Evolutionary conservation across 306 rosid species (phyloP), one percentile per base, ranked within the genome.

Genomic region (Rosa lucieae): DNA sequence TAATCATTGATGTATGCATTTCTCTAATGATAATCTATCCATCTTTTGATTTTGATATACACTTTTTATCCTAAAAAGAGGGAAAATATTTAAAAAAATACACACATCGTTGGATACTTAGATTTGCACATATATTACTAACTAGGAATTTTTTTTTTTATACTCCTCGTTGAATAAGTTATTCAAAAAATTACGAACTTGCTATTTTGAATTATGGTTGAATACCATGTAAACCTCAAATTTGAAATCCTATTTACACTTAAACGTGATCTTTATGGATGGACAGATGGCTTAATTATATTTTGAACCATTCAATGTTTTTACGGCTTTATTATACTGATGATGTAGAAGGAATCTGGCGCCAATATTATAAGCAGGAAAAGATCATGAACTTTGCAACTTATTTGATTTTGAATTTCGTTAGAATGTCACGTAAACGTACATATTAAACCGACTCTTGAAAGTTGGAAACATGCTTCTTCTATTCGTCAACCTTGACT

Each of bases 141-240:
- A 32, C 35, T 32, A 32, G 35, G 35, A 32, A 26, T 26, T 26
- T 26, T 26, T 26, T 26, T 26, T 26, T n/a, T 1, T 9, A 9
- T 58, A 48, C 8, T 43, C 46, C 8, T 6, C 4, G 18, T 49
- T 48, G 53, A 13, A 49, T 18, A n/a, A 29, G 6, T 62, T 62
- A 35, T 13, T 63, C 3, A 11, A 11, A 63, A 3, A 14, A 13
- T 13, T 18, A 8, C 0, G 26, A 2, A 32, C 47, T 8, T 67
- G 67, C 18, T 61, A 26, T 61, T 61, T 62, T 37, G 71, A 67
- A 67, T 15, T 67, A 67, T 67, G 13, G 71, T 39, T 67, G 71
- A 8, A 17, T 13, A 39, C 47, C 71, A 71, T 26, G 21, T 23
- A 71, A 47, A 47, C 6, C 20, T 71, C 23, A 15, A 9, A 47